A percentile compares a stretch with the other conserved stretches of the same genome.
Conservation (phyloP, 2,329 filamentous ascomycete genomes). For the Ophiostoma tasmaniense region DNA sequence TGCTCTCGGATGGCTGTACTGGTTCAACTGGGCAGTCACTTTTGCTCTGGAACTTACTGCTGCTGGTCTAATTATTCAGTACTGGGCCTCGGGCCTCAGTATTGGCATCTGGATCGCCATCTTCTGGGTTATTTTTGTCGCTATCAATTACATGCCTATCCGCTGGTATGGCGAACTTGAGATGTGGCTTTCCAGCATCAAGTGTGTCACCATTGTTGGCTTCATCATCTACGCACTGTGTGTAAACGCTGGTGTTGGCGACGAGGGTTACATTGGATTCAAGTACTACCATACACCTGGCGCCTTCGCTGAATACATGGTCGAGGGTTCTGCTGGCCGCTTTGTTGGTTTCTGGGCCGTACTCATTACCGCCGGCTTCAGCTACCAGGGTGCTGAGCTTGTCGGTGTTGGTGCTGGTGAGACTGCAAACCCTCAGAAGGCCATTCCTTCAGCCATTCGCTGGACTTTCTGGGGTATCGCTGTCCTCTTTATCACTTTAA, state of each 20-base stretch:
- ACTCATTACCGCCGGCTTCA: conserved; percentile 33
- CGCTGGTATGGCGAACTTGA: conserved; percentile 35
- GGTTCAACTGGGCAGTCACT: conserved; percentile 43
- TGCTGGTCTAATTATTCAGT: conserved; percentile 1
- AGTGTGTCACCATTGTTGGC: conserved; percentile 43
- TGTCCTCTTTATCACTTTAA: conserved; percentile 58
- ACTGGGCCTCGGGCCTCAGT: conserved; percentile 3
- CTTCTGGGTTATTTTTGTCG: conserved; percentile 8
- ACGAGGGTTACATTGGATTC: conserved; percentile 40
- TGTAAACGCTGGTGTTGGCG: conserved; percentile 48
- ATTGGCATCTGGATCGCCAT: conserved; percentile 1
- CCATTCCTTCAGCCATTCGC: conserved; percentile 58
- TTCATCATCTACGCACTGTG: conserved; percentile 49
- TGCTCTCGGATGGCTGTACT: conserved; percentile 39
- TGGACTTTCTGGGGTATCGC: conserved; percentile 62
- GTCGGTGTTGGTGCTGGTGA: conserved; percentile 63
- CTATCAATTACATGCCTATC: conserved; percentile 28
- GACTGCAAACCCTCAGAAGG: conserved; percentile 58
- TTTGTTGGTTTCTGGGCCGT: conserved; percentile 24
- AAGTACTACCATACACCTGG: conserved; percentile 37
- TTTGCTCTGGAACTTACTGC: conserved; percentile 63
- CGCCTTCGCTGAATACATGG: conserved; percentile 29
- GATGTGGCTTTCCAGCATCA: conserved; percentile 39
- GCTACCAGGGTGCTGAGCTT: conserved; percentile 46
- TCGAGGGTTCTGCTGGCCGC: conserved; percentile 35